phyloP scores from a whole-genome alignment of 106 monocot genomes.

The Dioscorea dumetorum region DNA sequence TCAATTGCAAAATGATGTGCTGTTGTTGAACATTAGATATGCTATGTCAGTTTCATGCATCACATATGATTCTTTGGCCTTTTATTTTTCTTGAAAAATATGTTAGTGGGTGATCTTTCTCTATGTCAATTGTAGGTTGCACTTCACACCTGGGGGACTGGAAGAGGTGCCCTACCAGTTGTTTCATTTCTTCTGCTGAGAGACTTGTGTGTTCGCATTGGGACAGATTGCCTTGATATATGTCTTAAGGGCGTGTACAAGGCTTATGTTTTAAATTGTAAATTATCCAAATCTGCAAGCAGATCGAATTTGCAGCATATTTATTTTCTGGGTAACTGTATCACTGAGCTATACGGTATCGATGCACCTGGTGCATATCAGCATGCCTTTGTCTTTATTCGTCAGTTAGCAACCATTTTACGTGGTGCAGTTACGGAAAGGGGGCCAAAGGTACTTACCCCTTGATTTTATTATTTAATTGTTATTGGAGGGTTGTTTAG shows the following conservation, averaged over 20 bases:
- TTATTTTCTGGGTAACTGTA: constrained; percentile 90
- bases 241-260: constrained; percentile 89
- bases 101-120: neutral
- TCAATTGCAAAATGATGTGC: neutral
- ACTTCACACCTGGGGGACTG: constrained; percentile 81
- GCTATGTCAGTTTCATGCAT: neutral
- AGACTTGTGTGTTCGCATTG: constrained; percentile 80
- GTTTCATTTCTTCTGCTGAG: constrained; percentile 89
- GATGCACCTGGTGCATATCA: constrained; percentile 75
- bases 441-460: constrained; percentile 50
- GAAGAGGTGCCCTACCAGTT: constrained; percentile 74
- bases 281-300: constrained; percentile 61
- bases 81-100: neutral
- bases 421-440: constrained; percentile 66
- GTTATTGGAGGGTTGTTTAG: neutral
- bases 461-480: neutral
- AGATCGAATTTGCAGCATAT: constrained; percentile 78
- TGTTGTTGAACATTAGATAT: neutral
- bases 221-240: constrained; percentile 85
- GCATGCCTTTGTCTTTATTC: constrained; percentile 86
- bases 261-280: constrained; percentile 85
- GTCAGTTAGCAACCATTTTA: constrained; percentile 75
- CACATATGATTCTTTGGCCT: neutral
- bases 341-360: constrained; percentile 75
- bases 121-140: constrained; percentile 37